Conservation (phyloP, 2,329 filamentous ascomycete species). For the Penicillium occitanis region DNA sequence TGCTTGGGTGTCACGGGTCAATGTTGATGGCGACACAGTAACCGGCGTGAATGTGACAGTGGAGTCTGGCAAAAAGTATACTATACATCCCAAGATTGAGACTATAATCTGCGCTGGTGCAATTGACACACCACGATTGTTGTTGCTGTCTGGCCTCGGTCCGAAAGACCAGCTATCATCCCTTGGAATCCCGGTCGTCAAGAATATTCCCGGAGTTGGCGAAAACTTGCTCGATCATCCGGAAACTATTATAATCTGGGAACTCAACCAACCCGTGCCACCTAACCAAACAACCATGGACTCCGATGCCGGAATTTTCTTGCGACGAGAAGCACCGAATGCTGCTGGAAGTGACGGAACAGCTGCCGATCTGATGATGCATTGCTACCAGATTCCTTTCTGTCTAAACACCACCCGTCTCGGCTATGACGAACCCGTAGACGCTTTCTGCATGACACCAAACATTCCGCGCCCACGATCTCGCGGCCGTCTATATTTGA, state of each 20-base stretch:
- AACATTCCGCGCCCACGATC: conserved; percentile 84
- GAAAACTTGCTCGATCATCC: conserved; percentile 66
- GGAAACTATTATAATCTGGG: conserved; percentile 69
- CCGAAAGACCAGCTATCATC: conserved; percentile 53
- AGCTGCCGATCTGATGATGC: conserved; percentile 89
- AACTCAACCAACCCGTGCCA: conserved; percentile 76
- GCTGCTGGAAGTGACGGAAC: conserved; percentile 69
- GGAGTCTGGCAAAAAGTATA: conserved; percentile 57
- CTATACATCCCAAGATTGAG: conserved; percentile 65
- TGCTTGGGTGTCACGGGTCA: conserved; percentile 81
- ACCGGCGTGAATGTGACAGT: conserved; percentile 72
- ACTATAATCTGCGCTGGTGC: conserved; percentile 78
- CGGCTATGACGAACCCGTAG: conserved; percentile 68
- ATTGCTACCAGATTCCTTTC: conserved; percentile 95
- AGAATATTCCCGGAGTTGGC: conserved; percentile 62
- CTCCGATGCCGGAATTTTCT: conserved; percentile 84
- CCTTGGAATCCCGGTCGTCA: conserved; percentile 58
- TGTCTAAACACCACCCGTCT: conserved; percentile 79
- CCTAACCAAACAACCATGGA: conserved; percentile 85
- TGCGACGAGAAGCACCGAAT: conserved; percentile 72
- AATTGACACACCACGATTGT: conserved; percentile 72
- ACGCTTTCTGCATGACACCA: conserved; percentile 90
- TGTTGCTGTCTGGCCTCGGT: conserved; percentile 56
- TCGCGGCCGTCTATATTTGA: conserved; percentile 74
- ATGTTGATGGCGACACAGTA: conserved; percentile 67